Evolutionary conservation across 2,329 filamentous ascomycete genomes (phyloP).

Genomic region (Pseudomassariella vexata): DNA sequence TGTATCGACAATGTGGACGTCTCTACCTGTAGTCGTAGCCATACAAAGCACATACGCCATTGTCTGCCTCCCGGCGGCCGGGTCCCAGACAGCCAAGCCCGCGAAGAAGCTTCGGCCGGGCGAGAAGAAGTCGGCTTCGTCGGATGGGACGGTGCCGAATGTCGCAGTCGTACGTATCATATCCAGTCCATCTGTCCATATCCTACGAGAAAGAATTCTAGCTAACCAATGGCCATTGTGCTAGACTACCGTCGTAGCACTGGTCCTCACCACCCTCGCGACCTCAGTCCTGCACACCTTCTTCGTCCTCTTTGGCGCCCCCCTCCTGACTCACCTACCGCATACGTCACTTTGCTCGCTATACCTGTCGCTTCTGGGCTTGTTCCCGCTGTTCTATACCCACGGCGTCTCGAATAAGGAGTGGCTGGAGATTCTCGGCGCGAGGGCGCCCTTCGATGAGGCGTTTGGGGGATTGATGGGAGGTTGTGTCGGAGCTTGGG

Average conservation of each 20-base stretch:
- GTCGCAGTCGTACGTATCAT: conserved; percentile 37
- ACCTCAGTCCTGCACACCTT: conserved; percentile 42
- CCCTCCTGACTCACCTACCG: conserved; percentile 70
- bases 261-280: conserved; percentile 40
- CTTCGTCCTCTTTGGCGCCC: conserved; percentile 86
- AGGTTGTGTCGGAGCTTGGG: conserved; percentile 75
- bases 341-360: conserved; percentile 77
- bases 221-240: too few species aligned
- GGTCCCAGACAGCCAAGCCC: conserved; percentile 34
- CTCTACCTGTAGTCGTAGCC: conserved; percentile 56
- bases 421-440: conserved; percentile 66
- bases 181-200: too few species aligned
- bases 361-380: conserved; percentile 73
- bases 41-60: conserved; percentile 61
- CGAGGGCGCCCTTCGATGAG: conserved; percentile 70
- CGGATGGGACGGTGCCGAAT: conserved; percentile 36
- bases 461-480: conserved; percentile 80
- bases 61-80: conserved; percentile 57
- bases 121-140: conserved; percentile 44
- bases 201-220: too few species aligned
- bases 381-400: conserved; percentile 78
- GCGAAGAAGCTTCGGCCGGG: conserved; percentile 46
- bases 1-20: conserved; percentile 52
- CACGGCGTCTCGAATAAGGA: conserved; percentile 69
- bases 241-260: conserved; percentile 66